phyloP scores from a whole-genome alignment of 441 rosid genomes.

The Lepidium campestre region DNA sequence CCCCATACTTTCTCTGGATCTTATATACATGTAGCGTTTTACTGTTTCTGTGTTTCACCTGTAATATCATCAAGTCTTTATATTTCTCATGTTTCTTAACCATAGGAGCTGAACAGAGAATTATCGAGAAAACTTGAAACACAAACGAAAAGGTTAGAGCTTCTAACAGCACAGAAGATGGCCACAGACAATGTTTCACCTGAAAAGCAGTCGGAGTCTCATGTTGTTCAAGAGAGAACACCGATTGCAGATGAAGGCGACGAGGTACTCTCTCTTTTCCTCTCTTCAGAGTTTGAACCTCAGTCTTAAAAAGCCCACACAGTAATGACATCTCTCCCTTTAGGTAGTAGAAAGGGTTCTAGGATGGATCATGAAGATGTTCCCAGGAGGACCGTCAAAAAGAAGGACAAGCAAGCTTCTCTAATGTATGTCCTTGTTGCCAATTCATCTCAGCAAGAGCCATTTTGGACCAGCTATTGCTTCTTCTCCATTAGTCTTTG shows the following conservation, averaged over 20 bases:
- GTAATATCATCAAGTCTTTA: neutral
- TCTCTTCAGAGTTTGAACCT: slow-evolving; percentile 9
- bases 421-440: slow-evolving; percentile 26
- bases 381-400: slow-evolving; percentile 94
- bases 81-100: slow-evolving; percentile 14
- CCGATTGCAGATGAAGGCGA: slow-evolving; percentile 97
- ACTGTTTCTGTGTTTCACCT: neutral
- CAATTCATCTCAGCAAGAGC: slow-evolving; percentile 12
- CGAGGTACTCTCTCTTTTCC: slow-evolving; percentile 53
- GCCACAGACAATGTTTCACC: slow-evolving; percentile 40
- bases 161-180: slow-evolving; percentile 83
- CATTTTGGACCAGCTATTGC: neutral
- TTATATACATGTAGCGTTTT: neutral
- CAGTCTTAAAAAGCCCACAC: neutral
- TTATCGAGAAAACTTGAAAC: slow-evolving; percentile 77
- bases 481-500: slow-evolving; percentile 1
- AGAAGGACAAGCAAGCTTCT: slow-evolving; percentile 84
- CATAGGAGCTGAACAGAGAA: slow-evolving; percentile 82
- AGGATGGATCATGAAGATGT: slow-evolving; percentile 98
- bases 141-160: slow-evolving; percentile 95
- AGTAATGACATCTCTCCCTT: neutral
- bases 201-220: slow-evolving; percentile 51
- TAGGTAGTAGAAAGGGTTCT: slow-evolving; percentile 98
- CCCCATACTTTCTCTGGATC: neutral
- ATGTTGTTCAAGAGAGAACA: slow-evolving; percentile 40